Conservation (phyloP, 306 rosid species). For the Glycine soja region DNA sequence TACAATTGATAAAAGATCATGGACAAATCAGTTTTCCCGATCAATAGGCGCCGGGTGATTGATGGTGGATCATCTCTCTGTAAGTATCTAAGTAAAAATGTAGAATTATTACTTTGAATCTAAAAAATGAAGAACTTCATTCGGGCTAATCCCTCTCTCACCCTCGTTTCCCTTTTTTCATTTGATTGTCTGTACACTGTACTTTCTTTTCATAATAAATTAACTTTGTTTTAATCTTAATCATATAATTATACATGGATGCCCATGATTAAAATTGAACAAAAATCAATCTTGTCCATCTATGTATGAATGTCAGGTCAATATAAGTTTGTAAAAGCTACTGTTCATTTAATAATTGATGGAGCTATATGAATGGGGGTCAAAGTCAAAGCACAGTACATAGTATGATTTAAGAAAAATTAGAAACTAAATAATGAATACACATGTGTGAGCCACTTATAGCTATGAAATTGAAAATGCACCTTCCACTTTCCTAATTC, state of each 20-base stretch:
- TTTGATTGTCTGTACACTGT: no score
- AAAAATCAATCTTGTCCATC: not conserved
- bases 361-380: not conserved
- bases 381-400: not conserved
- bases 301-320: not conserved
- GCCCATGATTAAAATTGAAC: not conserved
- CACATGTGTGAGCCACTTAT: not conserved
- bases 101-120: not conserved
- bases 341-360: not conserved
- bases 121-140: not conserved
- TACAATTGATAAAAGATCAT: not conserved
- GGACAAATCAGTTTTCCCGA: not conserved
- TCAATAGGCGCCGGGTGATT: not conserved
- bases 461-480: constrained; percentile 8
- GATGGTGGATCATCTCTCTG: not conserved
- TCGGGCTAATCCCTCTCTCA: not conserved
- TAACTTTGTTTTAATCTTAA: not conserved
- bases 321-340: constrained; percentile 2
- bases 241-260: not conserved
- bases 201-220: no score
- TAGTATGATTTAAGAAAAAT: not conserved
- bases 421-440: not conserved
- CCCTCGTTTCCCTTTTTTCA: not conserved
- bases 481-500: not conserved
- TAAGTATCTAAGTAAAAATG: not conserved